Conservation (phyloP, 106 monocot species). For the Dendrobium catenatum region DNA sequence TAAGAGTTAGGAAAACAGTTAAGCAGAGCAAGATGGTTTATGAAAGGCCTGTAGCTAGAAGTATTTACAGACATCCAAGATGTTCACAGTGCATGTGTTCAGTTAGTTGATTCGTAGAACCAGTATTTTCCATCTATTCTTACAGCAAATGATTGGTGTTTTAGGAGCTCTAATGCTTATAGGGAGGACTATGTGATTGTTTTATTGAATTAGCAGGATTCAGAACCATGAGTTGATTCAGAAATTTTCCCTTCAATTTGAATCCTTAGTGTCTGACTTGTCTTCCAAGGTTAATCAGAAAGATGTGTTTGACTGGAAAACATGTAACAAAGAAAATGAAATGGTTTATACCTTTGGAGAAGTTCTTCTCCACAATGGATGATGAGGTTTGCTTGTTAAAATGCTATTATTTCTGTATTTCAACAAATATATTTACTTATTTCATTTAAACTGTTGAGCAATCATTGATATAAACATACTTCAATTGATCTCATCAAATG, state of each 20-base stretch:
- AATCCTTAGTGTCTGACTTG: too few species aligned
- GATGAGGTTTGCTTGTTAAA: background rate
- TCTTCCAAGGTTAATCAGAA: too few species aligned
- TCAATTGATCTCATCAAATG: too few species aligned
- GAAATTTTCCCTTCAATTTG: background rate
- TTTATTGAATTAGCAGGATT: background rate
- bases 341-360: background rate
- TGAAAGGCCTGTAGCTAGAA: constrained; percentile 80
- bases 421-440: too few species aligned
- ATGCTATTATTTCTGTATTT: background rate
- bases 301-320: too few species aligned
- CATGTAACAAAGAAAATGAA: background rate
- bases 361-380: background rate
- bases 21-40: constrained; percentile 66
- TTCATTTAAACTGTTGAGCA: too few species aligned
- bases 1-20: constrained; percentile 67
- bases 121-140: background rate
- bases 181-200: too few species aligned
- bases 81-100: constrained; percentile 84
- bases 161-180: background rate
- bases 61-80: constrained; percentile 89
- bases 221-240: background rate
- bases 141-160: background rate
- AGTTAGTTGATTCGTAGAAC: constrained; percentile 22
- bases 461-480: too few species aligned